A percentile compares a stretch with the other conserved stretches of the same genome.
Evolutionary conservation across 768 basidiomycete genomes (phyloP).

Genomic region (Russula earlei): DNA sequence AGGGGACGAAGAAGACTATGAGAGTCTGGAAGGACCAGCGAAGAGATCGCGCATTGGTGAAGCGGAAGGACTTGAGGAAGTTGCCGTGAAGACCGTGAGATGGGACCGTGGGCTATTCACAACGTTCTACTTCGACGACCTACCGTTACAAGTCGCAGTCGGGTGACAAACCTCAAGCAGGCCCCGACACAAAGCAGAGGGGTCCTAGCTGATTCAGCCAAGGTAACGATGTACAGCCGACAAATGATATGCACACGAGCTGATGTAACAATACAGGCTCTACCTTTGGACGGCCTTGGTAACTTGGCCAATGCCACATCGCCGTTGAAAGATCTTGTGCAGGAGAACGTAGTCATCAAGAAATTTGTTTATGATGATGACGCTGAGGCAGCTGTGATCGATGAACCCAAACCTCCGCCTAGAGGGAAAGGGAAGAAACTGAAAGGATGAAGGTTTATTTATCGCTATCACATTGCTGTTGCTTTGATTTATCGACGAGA

Average conservation of each 20-base stretch:
- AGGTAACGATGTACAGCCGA: slow-evolving; percentile 36
- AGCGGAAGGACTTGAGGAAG: slow-evolving; percentile 22
- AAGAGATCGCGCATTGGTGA: slow-evolving; percentile 32
- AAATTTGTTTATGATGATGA: slow-evolving; percentile 78
- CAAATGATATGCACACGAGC: background rate
- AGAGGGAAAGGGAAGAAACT: slow-evolving; percentile 45
- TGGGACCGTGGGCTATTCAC: slow-evolving; percentile 68
- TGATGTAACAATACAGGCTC: slow-evolving; percentile 32
- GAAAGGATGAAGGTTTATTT: slow-evolving; percentile 31
- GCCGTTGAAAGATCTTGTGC: slow-evolving; percentile 46
- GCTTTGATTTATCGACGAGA: slow-evolving; percentile 14
- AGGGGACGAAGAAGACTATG: slow-evolving; percentile 77
- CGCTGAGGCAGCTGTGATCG: slow-evolving; percentile 24
- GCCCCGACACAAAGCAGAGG: slow-evolving; percentile 38
- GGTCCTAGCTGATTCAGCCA: slow-evolving; percentile 58
- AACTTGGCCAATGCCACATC: slow-evolving; percentile 52
- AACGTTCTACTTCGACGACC: slow-evolving; percentile 52
- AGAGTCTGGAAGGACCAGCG: slow-evolving; percentile 44
- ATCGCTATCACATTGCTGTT: slow-evolving; percentile 6
- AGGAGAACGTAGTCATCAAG: slow-evolving; percentile 63
- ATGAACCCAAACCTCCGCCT: slow-evolving; percentile 24
- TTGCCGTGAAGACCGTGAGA: slow-evolving; percentile 47
- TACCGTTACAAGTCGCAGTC: slow-evolving; percentile 42
- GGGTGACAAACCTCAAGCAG: slow-evolving; percentile 30
- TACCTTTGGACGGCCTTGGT: slow-evolving; percentile 60